A percentile compares a stretch with the other conserved stretches of the same genome.
Evolutionary conservation across 2,329 filamentous ascomycete species (phyloP).

Genomic region (Apiospora koreana): DNA sequence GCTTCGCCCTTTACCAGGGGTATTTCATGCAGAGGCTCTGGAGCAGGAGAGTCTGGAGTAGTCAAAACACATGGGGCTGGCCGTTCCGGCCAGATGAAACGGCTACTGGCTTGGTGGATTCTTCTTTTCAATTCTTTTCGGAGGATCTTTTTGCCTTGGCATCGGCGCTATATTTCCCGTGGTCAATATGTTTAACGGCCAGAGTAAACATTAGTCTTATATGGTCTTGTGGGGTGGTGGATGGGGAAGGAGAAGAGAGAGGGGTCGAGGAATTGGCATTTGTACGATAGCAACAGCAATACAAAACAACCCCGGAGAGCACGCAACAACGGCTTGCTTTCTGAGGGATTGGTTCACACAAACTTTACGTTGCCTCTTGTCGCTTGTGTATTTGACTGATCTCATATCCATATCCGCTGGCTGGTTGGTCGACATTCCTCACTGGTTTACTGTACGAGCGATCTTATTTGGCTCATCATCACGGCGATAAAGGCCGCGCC

Average conservation of each 20-base stretch:
- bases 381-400: background rate
- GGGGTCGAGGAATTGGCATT: background rate
- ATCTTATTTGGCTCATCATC: background rate
- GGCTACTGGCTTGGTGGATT: slow-evolving; percentile 5
- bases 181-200: background rate
- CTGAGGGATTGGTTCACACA: background rate
- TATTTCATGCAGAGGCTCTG: slow-evolving; percentile 3
- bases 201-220: slow-evolving; percentile 6
- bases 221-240: background rate
- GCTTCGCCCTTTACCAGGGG: background rate
- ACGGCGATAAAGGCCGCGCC: background rate
- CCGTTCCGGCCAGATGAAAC: background rate
- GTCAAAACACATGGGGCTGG: background rate
- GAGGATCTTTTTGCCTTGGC: background rate
- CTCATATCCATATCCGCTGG: background rate
- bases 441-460: background rate
- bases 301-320: background rate
- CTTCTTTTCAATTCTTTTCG: background rate
- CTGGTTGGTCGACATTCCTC: background rate
- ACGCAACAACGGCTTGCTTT: background rate
- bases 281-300: background rate
- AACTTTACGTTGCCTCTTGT: background rate
- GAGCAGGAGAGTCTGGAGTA: slow-evolving; percentile 6
- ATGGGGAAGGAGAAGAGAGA: background rate
- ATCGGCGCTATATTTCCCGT: background rate